A percentile compares a stretch with the other conserved stretches of the same genome.
Conservation (phyloP, 106 monocot genomes). For the Platanthera guangdongensis region DNA sequence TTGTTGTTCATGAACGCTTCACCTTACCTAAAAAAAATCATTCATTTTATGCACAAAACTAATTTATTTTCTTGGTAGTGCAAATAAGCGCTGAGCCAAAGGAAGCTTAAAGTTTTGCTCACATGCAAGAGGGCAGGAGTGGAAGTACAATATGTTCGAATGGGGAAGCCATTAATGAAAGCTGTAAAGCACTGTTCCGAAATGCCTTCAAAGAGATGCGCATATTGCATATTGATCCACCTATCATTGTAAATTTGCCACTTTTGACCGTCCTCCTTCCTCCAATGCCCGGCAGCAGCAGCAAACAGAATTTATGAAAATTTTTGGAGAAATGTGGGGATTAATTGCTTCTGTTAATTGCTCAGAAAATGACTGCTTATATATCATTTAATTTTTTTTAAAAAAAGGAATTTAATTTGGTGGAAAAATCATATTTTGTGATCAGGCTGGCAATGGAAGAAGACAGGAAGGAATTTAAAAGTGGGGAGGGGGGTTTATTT, state of each 20-base stretch:
- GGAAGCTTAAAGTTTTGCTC: too few species aligned
- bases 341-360: slow-evolving; percentile 4
- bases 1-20: too few species aligned
- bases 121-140: too few species aligned
- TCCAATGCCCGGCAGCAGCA: not conserved
- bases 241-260: slow-evolving; percentile 3
- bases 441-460: not conserved
- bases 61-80: too few species aligned
- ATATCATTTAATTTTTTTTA: too few species aligned
- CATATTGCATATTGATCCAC: not conserved
- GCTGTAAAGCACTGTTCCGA: too few species aligned
- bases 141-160: too few species aligned
- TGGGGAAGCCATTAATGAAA: too few species aligned
- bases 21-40: too few species aligned
- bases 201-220: too few species aligned
- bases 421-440: not conserved
- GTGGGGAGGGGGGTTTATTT: not conserved
- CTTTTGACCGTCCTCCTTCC: not conserved
- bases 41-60: too few species aligned
- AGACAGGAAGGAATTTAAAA: slow-evolving; percentile 7
- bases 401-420: not conserved
- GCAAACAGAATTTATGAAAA: slow-evolving; percentile 1
- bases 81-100: too few species aligned
- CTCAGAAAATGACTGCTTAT: not conserved
- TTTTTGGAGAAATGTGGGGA: not conserved